These are phyloP conservation scores for Curvularia eragrostidis DNA, from an alignment of 2,329 filamentous ascomycete species.

Conservation along the genomic window DNA sequence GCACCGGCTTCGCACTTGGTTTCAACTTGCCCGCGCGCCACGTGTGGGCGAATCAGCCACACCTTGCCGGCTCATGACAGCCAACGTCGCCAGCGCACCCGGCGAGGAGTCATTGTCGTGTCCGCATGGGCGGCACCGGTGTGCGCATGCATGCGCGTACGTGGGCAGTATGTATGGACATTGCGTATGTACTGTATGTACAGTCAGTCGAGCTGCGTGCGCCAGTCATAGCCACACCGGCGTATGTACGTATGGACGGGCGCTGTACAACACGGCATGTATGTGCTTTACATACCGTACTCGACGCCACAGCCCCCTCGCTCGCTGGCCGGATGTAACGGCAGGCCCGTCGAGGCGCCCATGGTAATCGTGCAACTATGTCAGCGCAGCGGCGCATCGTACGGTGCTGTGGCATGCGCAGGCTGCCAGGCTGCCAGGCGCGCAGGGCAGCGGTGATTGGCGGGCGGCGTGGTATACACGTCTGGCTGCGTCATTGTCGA, in stretches of 20 bases:
- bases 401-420: too few species aligned
- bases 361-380: too few species aligned
- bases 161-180: background rate
- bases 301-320: too few species aligned
- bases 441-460: conserved; percentile 8
- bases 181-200: conserved; percentile 4
- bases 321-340: conserved; percentile 23
- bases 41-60: conserved; percentile 32
- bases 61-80: conserved; percentile 1
- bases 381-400: too few species aligned
- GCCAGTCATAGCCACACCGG: too few species aligned
- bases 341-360: conserved; percentile 15
- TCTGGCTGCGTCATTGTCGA: conserved; percentile 17
- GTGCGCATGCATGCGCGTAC: background rate
- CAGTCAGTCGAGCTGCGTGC: too few species aligned
- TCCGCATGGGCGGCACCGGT: background rate
- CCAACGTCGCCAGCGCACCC: background rate
- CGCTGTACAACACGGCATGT: too few species aligned
- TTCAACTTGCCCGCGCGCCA: conserved; percentile 39
- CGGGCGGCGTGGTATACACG: conserved; percentile 1
- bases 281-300: too few species aligned
- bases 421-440: background rate
- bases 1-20: conserved; percentile 36
- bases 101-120: conserved; percentile 16
- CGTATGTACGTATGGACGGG: background rate